These are phyloP conservation scores for Lavandula angustifolia DNA, from an alignment of 257 asterid species.

Conservation along the genomic window DNA sequence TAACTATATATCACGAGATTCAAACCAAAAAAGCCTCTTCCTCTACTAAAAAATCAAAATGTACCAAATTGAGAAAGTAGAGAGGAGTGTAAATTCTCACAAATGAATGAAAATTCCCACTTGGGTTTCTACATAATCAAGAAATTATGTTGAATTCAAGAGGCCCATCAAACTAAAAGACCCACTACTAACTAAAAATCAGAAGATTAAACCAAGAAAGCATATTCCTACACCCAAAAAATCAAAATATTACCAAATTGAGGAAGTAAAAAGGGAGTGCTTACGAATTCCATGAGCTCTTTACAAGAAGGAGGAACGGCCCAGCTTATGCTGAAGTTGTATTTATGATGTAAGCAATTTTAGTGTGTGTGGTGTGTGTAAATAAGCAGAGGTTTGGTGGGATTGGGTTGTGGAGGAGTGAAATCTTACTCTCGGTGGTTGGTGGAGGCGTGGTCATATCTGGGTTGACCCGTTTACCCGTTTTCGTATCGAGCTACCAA, in stretches of 20 bases:
- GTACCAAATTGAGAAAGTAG: background rate
- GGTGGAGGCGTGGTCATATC: conserved; percentile 11
- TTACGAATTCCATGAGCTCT: conserved; percentile 27
- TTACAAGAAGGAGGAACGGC: background rate
- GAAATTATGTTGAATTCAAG: background rate
- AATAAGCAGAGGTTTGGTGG: background rate
- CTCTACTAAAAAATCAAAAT: conserved; percentile 1
- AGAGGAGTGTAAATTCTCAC: background rate
- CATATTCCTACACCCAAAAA: background rate
- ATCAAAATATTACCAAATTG: background rate
- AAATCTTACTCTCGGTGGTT: conserved; percentile 22
- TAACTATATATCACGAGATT: background rate
- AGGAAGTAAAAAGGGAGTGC: background rate
- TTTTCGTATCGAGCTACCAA: conserved; percentile 2
- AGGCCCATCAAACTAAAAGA: conserved; percentile 13
- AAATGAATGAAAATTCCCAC: background rate
- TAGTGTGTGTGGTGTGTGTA: background rate
- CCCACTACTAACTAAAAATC: background rate
- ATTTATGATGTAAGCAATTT: background rate
- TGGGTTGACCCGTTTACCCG: conserved; percentile 23
- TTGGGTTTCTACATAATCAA: background rate
- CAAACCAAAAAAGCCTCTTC: background rate
- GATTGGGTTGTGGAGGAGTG: conserved; percentile 22
- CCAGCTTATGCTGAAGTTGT: conserved; percentile 9
- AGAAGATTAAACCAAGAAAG: background rate